Evolutionary conservation across 768 basidiomycete species (phyloP).

Genomic region (Grammothele lineata): DNA sequence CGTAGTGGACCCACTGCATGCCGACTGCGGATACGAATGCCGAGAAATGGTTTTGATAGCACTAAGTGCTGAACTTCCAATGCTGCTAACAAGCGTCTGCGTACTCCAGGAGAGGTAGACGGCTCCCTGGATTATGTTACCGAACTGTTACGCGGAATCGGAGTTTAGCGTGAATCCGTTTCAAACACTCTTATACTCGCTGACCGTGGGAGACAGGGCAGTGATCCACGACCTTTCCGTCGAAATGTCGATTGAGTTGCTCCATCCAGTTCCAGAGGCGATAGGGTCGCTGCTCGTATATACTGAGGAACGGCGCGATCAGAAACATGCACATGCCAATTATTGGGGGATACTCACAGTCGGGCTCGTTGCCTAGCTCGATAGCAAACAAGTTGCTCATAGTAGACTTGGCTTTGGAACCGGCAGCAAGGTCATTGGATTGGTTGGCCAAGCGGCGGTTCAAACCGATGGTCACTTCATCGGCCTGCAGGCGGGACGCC

Average conservation of each 20-base stretch:
- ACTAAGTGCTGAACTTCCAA: conserved; percentile 24
- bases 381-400: conserved; percentile 33
- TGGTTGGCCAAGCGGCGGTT: conserved; percentile 36
- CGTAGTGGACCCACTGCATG: conserved; percentile 33
- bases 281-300: conserved; percentile 32
- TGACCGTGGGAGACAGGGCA: conserved; percentile 26
- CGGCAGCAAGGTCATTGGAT: conserved; percentile 30
- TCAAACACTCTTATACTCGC: too few species aligned
- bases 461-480: conserved; percentile 33
- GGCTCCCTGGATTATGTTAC: conserved; percentile 34
- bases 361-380: conserved; percentile 37
- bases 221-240: conserved; percentile 31
- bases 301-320: conserved; percentile 12
- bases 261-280: conserved; percentile 28
- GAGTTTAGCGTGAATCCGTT: not conserved
- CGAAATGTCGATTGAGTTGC: conserved; percentile 28
- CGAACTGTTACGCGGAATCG: conserved; percentile 22
- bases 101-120: conserved; percentile 34
- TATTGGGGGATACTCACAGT: conserved; percentile 24
- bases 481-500: conserved; percentile 28
- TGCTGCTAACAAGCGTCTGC: conserved; percentile 25
- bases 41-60: conserved; percentile 30
- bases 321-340: not conserved
- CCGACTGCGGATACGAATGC: conserved; percentile 36
- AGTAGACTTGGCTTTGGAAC: conserved; percentile 25